phyloP scores from a whole-genome alignment of 139 green algal genomes.

The Coelastrella sp. region DNA sequence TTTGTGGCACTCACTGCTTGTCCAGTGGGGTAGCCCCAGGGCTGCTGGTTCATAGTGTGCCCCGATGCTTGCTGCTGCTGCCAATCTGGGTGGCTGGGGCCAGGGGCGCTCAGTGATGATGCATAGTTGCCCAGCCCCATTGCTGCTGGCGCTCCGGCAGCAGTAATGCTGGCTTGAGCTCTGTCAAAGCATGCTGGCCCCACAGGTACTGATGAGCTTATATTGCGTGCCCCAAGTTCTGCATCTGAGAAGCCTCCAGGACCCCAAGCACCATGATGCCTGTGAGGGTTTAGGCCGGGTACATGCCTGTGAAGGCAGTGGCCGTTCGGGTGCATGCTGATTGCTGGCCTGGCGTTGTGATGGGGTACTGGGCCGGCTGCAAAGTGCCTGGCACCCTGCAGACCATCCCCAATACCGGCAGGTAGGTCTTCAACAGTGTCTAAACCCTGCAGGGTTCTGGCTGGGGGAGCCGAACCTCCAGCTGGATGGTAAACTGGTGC shows the following conservation, averaged over 20 bases:
- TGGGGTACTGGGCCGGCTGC: not conserved
- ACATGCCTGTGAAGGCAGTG: not conserved
- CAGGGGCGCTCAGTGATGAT: not conserved
- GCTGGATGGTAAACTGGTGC: not conserved
- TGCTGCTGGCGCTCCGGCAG: not conserved
- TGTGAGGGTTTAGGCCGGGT: not conserved
- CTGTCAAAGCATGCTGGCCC: not conserved
- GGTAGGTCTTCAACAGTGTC: not conserved
- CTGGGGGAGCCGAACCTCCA: no score
- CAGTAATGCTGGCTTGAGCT: not conserved
- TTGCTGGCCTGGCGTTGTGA: not conserved
- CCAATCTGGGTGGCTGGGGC: not conserved
- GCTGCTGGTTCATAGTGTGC: not conserved
- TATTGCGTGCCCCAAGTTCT: not conserved
- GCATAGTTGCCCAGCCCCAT: not conserved
- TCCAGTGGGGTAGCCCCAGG: not conserved
- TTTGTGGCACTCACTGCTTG: no score
- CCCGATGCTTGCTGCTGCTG: not conserved
- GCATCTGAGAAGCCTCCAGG: not conserved
- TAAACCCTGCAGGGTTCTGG: not conserved
- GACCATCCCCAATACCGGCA: not conserved
- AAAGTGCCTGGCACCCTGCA: not conserved
- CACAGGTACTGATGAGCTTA: not conserved
- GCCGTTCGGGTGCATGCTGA: not conserved
- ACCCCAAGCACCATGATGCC: not conserved